Evolutionary conservation across 306 rosid species (phyloP).

Genomic region (Trifolium repens): DNA sequence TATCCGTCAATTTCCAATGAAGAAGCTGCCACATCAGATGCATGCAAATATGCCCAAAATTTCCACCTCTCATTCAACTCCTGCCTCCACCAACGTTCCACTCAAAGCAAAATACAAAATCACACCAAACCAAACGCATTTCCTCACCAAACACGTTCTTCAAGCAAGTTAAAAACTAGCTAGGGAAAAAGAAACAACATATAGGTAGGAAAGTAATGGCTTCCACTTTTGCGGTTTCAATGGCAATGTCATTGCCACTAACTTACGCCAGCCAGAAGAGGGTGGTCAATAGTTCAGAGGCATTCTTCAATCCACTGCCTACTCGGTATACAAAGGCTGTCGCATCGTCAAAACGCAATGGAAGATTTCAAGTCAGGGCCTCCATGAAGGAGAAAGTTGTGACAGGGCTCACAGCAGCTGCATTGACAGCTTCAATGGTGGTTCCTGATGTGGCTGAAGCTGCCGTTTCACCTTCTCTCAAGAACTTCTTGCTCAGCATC

Average conservation of each 20-base stretch:
- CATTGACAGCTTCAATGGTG: conserved; percentile 77
- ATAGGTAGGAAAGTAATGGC: conserved; percentile 54
- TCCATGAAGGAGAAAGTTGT: conserved; percentile 90
- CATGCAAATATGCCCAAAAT: conserved; percentile 49
- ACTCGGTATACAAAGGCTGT: conserved; percentile 50
- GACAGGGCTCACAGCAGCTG: conserved; percentile 74
- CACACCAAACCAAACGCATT: conserved; percentile 24
- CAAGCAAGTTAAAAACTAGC: conserved; percentile 15
- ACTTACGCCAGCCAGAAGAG: conserved; percentile 56
- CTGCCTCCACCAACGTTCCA: conserved; percentile 40
- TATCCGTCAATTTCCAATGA: conserved; percentile 58
- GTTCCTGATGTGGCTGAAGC: conserved; percentile 93
- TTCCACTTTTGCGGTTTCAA: conserved; percentile 73
- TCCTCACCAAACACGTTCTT: conserved; percentile 8
- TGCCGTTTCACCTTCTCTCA: conserved; percentile 83
- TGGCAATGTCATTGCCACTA: conserved; percentile 63
- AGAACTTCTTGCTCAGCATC: conserved; percentile 97
- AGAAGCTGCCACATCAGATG: conserved; percentile 77
- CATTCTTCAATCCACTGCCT: conserved; percentile 68
- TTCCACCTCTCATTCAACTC: conserved; percentile 56
- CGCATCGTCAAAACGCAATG: conserved; percentile 46
- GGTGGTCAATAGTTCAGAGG: conserved; percentile 51
- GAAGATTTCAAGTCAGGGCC: conserved; percentile 63
- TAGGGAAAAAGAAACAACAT: conserved; percentile 23
- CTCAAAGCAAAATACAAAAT: conserved; percentile 38